These are phyloP conservation scores for Lactarius hatsudake DNA, from an alignment of 768 basidiomycete species.

Conservation along the genomic window DNA sequence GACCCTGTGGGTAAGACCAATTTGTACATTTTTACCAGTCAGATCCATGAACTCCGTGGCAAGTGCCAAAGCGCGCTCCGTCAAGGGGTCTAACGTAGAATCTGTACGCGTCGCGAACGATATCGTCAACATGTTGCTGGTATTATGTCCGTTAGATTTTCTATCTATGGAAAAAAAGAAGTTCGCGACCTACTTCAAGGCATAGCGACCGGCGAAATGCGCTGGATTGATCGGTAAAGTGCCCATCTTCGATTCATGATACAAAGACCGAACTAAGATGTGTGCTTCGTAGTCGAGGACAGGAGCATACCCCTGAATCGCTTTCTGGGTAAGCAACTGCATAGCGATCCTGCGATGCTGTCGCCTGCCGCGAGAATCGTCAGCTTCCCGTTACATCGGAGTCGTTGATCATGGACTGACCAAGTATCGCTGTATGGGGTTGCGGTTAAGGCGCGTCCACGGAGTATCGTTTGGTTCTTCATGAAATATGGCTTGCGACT, in stretches of 20 bases:
- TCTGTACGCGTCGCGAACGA: conserved; percentile 44
- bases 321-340: conserved; percentile 35
- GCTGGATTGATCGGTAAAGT: conserved; percentile 39
- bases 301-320: conserved; percentile 38
- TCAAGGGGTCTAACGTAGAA: conserved; percentile 39
- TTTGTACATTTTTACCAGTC: conserved; percentile 24
- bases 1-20: neutral
- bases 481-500: conserved; percentile 46
- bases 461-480: conserved; percentile 45
- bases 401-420: conserved; percentile 28
- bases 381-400: neutral
- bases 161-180: neutral
- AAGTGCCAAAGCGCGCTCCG: conserved; percentile 37
- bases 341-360: conserved; percentile 43
- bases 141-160: conserved; percentile 16
- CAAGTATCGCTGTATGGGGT: conserved; percentile 45
- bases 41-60: conserved; percentile 46
- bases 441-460: conserved; percentile 44
- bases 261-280: conserved; percentile 40
- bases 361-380: conserved; percentile 33
- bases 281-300: conserved; percentile 42
- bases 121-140: conserved; percentile 47
- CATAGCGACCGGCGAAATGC: conserved; percentile 40
- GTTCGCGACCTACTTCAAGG: conserved; percentile 28
- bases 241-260: conserved; percentile 36